These are phyloP conservation scores for Syzygium syzygioides DNA, from an alignment of 441 rosid species.

Conservation along the genomic window DNA sequence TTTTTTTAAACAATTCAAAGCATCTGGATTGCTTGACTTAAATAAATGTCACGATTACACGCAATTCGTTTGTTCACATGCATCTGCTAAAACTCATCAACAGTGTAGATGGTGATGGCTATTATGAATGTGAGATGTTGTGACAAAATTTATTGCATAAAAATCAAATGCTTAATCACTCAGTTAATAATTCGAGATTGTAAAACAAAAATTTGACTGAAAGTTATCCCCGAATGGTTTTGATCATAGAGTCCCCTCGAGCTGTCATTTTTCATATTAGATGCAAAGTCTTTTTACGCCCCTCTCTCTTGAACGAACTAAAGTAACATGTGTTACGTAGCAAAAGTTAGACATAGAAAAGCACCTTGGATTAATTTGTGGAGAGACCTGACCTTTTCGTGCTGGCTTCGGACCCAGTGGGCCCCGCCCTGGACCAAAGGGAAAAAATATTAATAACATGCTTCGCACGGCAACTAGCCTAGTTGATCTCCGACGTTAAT, in stretches of 20 bases:
- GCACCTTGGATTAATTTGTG: background rate
- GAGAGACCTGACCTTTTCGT: background rate
- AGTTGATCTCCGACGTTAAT: background rate
- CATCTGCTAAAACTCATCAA: background rate
- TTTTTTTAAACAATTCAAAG: background rate
- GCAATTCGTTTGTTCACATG: background rate
- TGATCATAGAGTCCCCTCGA: background rate
- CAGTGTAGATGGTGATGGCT: background rate
- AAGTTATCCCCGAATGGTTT: background rate
- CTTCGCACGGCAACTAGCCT: background rate
- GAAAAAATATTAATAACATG: background rate
- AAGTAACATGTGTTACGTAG: background rate
- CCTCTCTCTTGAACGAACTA: background rate
- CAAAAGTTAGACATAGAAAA: background rate
- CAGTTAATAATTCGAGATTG: background rate
- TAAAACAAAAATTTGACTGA: background rate
- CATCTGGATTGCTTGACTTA: fast-evolving
- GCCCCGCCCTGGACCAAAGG: background rate
- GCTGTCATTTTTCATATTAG: background rate
- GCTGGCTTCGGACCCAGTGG: background rate
- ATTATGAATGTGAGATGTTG: background rate
- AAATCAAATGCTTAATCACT: background rate
- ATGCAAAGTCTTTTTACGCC: background rate
- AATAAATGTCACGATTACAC: fast-evolving
- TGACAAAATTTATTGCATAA: background rate